These are phyloP conservation scores for Penicillium corylophilum DNA, from an alignment of 2,329 filamentous ascomycete genomes.

Conservation along the genomic window DNA sequence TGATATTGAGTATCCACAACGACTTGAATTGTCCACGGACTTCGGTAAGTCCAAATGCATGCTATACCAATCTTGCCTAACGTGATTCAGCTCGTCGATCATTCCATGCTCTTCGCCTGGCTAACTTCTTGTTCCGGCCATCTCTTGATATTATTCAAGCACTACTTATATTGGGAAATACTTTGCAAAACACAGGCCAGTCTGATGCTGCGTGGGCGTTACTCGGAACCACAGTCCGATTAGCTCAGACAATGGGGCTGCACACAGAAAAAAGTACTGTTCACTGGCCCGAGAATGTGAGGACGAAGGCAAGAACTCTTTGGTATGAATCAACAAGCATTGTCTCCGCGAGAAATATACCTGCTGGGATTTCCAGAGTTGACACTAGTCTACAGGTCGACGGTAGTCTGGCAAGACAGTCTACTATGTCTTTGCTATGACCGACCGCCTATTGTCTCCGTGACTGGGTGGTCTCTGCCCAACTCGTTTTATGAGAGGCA, in stretches of 20 bases:
- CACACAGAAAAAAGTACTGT: no score
- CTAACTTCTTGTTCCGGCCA: constrained; percentile 58
- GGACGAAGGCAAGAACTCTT: no score
- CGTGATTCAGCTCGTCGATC: constrained; percentile 24
- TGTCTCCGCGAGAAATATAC: no score
- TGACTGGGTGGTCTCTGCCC: constrained; percentile 5
- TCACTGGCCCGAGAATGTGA: no score
- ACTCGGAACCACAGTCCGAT: no score
- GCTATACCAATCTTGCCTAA: neutral
- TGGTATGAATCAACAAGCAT: no score
- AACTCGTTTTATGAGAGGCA: no score
- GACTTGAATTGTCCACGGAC: constrained; percentile 26
- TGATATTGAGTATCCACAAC: constrained; percentile 26
- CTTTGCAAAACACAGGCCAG: neutral
- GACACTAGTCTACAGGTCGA: constrained; percentile 28
- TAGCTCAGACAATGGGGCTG: no score
- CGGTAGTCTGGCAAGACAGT: constrained; percentile 38
- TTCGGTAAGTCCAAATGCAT: constrained; percentile 21
- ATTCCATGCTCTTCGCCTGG: constrained; percentile 55
- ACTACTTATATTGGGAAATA: constrained; percentile 57
- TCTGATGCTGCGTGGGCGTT: no score
- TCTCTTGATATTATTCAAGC: constrained; percentile 56
- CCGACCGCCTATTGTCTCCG: constrained; percentile 31
- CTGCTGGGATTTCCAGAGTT: no score
- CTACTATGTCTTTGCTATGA: constrained; percentile 36